A percentile compares a stretch with the other conserved stretches of the same genome.
Conservation (phyloP, 2,329 filamentous ascomycete species). For the Teratosphaeria pseudoeucalypti region DNA sequence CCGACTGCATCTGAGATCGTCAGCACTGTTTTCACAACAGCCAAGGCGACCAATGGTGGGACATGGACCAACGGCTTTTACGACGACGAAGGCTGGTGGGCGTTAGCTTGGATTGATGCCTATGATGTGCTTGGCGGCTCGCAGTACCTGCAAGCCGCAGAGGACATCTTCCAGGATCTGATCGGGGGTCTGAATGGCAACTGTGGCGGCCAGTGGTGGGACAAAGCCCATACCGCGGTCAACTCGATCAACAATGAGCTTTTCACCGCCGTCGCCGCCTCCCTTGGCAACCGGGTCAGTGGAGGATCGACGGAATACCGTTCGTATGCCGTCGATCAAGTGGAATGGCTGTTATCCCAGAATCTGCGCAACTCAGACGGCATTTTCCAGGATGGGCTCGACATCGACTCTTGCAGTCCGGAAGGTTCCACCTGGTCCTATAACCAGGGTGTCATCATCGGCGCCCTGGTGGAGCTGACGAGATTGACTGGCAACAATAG, state of each 20-base stretch:
- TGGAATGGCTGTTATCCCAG: constrained; percentile 40
- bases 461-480: constrained; percentile 44
- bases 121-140: constrained; percentile 39
- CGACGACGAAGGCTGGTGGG: constrained; percentile 46
- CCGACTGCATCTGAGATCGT: constrained; percentile 31
- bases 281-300: constrained; percentile 41
- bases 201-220: constrained; percentile 37
- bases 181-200: constrained; percentile 30
- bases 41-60: constrained; percentile 9
- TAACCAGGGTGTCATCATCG: constrained; percentile 53
- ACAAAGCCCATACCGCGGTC: constrained; percentile 1
- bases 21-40: constrained; percentile 30
- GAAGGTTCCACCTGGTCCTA: constrained; percentile 39
- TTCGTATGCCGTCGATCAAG: constrained; percentile 36
- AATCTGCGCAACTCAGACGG: constrained; percentile 39
- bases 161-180: constrained; percentile 38
- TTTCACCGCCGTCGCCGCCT: constrained; percentile 43
- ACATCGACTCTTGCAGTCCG: constrained; percentile 33
- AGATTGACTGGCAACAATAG: constrained; percentile 19
- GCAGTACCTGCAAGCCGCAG: constrained; percentile 36
- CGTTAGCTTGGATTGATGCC: constrained; percentile 41
- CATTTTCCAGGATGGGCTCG: constrained; percentile 44
- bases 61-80: constrained; percentile 37
- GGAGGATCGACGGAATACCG: constrained; percentile 30
- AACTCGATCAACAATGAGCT: constrained; percentile 47